phyloP scores from a whole-genome alignment of 2,329 filamentous ascomycete genomes.

The Aspergillaceae sp. region DNA sequence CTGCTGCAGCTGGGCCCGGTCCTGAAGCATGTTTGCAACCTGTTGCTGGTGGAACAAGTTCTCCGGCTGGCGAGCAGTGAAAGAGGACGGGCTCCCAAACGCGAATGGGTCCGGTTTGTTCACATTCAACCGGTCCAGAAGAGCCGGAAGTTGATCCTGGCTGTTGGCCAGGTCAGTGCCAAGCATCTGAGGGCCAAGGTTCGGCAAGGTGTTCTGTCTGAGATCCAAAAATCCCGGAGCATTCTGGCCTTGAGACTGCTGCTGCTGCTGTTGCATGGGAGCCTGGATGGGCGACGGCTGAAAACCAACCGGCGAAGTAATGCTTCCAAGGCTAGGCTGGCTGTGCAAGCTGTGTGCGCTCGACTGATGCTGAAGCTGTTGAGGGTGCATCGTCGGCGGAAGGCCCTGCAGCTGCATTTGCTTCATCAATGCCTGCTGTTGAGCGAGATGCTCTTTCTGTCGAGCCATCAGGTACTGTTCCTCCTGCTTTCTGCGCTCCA shows the following conservation, averaged over 20 bases:
- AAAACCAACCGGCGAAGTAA: constrained; percentile 73
- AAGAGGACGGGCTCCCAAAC: constrained; percentile 41
- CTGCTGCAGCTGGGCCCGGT: constrained; percentile 52
- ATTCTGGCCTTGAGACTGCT: constrained; percentile 28
- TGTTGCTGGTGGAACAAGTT: constrained; percentile 46
- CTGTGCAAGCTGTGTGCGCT: constrained; percentile 94
- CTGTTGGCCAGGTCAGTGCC: constrained; percentile 46
- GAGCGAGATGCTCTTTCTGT: constrained; percentile 84
- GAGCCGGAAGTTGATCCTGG: constrained; percentile 61
- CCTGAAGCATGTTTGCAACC: constrained; percentile 52
- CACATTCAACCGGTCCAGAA: constrained; percentile 59
- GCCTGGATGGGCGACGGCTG: constrained; percentile 53
- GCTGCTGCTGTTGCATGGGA: constrained; percentile 45
- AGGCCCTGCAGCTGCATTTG: constrained; percentile 59
- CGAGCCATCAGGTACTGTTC: constrained; percentile 95
- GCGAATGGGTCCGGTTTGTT: constrained; percentile 43
- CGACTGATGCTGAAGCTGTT: constrained; percentile 77
- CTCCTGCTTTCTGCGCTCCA: constrained; percentile 93
- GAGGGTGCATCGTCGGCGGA: constrained; percentile 44
- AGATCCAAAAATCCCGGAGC: constrained; percentile 63
- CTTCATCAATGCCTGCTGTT: constrained; percentile 70
- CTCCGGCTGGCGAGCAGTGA: constrained; percentile 37
- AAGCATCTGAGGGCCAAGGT: constrained; percentile 32
- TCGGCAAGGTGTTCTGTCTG: constrained; percentile 36
- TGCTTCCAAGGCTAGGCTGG: constrained; percentile 92